Percentiles rank a stretch among this genome's conserved stretches.
Evolutionary conservation across 768 basidiomycete species (phyloP).

Genomic region (Chalciporus chontae): DNA sequence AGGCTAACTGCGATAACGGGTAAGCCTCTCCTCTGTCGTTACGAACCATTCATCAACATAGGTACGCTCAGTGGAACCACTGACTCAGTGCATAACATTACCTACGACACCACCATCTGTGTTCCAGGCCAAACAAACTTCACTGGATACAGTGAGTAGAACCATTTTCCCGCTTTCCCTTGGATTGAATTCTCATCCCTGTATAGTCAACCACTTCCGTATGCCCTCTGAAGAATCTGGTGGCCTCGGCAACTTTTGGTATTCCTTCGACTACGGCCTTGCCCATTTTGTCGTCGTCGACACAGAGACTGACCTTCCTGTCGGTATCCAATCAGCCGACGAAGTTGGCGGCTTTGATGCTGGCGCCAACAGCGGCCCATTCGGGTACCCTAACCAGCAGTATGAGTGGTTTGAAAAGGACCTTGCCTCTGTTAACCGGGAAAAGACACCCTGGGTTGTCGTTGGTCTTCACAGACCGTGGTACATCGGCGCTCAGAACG

Average conservation of each 20-base stretch:
- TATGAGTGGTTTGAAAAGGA: slow-evolving; percentile 26
- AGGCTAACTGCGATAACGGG: slow-evolving; percentile 31
- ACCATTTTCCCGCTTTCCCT: not conserved
- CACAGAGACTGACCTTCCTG: slow-evolving; percentile 24
- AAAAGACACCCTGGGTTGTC: slow-evolving; percentile 25
- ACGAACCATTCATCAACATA: not conserved
- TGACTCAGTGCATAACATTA: slow-evolving; percentile 22
- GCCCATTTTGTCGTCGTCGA: slow-evolving; percentile 26
- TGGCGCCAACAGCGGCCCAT: slow-evolving; percentile 23
- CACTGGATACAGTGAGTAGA: slow-evolving; percentile 26
- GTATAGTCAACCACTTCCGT: slow-evolving; percentile 24
- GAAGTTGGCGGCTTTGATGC: slow-evolving; percentile 17
- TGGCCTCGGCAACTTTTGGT: slow-evolving; percentile 29
- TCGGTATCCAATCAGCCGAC: slow-evolving; percentile 24
- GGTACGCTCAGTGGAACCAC: slow-evolving; percentile 17
- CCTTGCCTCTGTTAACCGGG: slow-evolving; percentile 21
- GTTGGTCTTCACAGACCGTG: slow-evolving; percentile 29
- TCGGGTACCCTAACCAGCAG: slow-evolving; percentile 28
- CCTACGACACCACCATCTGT: slow-evolving; percentile 26
- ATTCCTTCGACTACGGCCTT: slow-evolving; percentile 30
- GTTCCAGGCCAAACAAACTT: slow-evolving; percentile 25
- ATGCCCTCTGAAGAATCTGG: slow-evolving; percentile 28
- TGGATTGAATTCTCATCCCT: not conserved
- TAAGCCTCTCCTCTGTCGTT: slow-evolving; percentile 6
- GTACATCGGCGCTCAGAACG: slow-evolving; percentile 15